These are phyloP conservation scores for Fusarium phyllophilum DNA, from an alignment of 2,329 filamentous ascomycete species.

Conservation along the genomic window DNA sequence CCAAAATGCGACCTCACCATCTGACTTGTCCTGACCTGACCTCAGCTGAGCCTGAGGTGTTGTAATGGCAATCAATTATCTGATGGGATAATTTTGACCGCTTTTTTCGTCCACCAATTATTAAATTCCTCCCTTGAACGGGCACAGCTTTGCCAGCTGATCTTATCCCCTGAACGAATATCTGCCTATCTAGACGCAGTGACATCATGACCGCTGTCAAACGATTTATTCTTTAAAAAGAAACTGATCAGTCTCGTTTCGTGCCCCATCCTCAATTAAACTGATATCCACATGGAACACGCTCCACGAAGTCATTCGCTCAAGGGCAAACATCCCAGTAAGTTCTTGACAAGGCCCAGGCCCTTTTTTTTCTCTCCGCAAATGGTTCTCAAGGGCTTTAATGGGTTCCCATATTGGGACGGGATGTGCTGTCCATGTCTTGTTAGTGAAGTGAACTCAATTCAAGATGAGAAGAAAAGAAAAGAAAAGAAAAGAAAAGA, in stretches of 20 bases:
- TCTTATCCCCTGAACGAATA: not conserved
- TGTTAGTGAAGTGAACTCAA: not conserved
- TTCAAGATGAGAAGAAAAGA: not conserved
- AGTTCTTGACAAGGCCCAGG: not conserved
- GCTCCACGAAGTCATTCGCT: slow-evolving; percentile 32
- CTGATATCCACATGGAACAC: slow-evolving; percentile 37
- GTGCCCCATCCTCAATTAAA: slow-evolving; percentile 33
- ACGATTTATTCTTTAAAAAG: slow-evolving; percentile 21
- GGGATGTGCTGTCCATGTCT: not conserved
- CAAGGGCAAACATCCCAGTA: slow-evolving; percentile 8
- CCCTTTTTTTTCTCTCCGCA: not conserved
- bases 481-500: not conserved
- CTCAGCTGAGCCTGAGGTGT: not conserved
- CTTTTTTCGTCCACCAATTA: slow-evolving; percentile 6
- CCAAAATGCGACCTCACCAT: slow-evolving; percentile 30
- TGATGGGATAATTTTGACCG: slow-evolving; percentile 17
- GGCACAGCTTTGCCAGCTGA: not conserved
- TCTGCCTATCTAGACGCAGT: not conserved
- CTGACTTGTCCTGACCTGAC: not conserved
- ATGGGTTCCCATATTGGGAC: slow-evolving; percentile 18
- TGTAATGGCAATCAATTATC: not conserved
- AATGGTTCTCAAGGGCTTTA: slow-evolving; percentile 10
- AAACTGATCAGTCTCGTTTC: slow-evolving; percentile 18
- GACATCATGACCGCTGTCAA: slow-evolving; percentile 28
- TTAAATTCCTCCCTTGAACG: not conserved